Evolutionary conservation across 352 stramenopile species (phyloP).

Genomic region (Globisporangium barbulae): DNA sequence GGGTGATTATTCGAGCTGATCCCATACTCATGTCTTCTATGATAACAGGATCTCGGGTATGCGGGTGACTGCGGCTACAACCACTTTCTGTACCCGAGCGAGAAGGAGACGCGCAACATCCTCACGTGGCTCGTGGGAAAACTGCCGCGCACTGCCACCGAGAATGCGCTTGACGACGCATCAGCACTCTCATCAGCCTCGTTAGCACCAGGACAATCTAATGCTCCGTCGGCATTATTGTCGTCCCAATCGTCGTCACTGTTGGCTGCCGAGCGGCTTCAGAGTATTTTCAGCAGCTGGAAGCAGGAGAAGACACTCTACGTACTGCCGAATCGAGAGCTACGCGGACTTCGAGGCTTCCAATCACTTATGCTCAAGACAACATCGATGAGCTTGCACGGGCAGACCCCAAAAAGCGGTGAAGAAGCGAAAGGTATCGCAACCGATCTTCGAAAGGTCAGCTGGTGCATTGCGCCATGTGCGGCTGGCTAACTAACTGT

Average conservation of each 20-base stretch:
- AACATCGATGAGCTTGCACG: constrained; percentile 33
- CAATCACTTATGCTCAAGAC: constrained; percentile 47
- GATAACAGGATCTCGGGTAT: constrained; percentile 67
- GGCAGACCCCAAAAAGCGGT: constrained; percentile 10
- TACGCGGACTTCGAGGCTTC: constrained; percentile 42
- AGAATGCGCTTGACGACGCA: constrained; percentile 15
- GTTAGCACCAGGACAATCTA: constrained; percentile 5
- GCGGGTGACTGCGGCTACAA: constrained; percentile 86
- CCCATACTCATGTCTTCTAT: neutral
- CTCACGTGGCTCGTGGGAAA: constrained; percentile 82
- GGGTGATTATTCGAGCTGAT: neutral
- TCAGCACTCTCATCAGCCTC: neutral
- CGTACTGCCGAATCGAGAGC: constrained; percentile 32
- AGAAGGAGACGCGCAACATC: constrained; percentile 77
- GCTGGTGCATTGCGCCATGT: neutral
- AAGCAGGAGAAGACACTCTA: constrained; percentile 47
- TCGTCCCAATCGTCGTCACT: neutral
- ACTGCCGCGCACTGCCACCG: constrained; percentile 37
- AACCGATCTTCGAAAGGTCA: neutral
- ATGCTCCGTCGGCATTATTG: neutral
- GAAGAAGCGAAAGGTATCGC: constrained; percentile 1
- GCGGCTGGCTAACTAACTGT: neutral
- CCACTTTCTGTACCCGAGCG: constrained; percentile 85
- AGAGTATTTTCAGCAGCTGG: constrained; percentile 49
- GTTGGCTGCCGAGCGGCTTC: neutral